phyloP scores from a whole-genome alignment of 2,329 filamentous ascomycete genomes.

The Pseudogymnoascus sp. region DNA sequence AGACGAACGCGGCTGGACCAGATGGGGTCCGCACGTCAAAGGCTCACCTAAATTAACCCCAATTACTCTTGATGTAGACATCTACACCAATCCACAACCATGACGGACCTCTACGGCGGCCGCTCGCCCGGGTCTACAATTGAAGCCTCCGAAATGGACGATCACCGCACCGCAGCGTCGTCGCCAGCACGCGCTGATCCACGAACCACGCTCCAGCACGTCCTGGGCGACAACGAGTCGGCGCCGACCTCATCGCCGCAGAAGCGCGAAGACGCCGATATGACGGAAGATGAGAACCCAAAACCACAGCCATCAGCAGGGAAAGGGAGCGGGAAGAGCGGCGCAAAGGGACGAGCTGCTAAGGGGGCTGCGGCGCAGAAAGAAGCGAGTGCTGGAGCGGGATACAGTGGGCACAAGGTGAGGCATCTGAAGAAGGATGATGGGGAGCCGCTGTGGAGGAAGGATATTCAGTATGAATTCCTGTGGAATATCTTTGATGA shows the following conservation, averaged over 20 bases:
- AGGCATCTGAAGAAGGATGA: conserved; percentile 82
- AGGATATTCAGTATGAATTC: conserved; percentile 84
- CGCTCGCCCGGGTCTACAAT: conserved; percentile 23
- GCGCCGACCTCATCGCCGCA: conserved; percentile 18
- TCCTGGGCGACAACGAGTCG: conserved; percentile 19
- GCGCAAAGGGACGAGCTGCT: conserved; percentile 18
- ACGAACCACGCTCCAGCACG: conserved; percentile 22
- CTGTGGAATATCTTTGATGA: conserved; percentile 73
- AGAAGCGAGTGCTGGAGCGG: conserved; percentile 13
- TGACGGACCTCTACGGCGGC: conserved; percentile 16
- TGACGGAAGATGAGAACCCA: conserved; percentile 26
- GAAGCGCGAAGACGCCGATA: conserved; percentile 15
- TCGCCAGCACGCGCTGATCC: conserved; percentile 24
- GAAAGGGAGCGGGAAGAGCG: conserved; percentile 17
- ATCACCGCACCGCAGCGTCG: conserved; percentile 20
- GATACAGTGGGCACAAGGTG: conserved; percentile 49
- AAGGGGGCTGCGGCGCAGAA: conserved; percentile 10
- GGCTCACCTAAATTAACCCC: not conserved
- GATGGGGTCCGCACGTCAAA: not conserved
- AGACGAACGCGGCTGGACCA: conserved; percentile 3
- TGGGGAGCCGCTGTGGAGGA: conserved; percentile 76
- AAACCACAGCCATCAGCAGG: conserved; percentile 18
- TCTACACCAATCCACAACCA: conserved; percentile 6
- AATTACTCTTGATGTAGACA: conserved; percentile 3
- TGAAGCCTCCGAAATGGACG: conserved; percentile 24